Conservation (phyloP, 129 eudicot genomes). For the Silybum marianum region DNA sequence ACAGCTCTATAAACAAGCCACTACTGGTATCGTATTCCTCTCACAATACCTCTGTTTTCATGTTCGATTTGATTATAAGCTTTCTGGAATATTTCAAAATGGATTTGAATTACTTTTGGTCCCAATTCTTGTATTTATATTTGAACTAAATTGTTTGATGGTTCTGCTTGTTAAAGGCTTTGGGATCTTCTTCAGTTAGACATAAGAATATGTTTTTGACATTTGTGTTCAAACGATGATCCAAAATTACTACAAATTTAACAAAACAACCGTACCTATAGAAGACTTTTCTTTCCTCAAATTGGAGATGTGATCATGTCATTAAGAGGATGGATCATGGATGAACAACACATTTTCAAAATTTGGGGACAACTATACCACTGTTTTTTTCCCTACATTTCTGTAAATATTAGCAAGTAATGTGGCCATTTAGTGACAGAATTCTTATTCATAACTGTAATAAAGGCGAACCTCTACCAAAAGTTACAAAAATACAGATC, state of each 20-base stretch:
- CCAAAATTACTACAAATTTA: background rate
- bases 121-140: background rate
- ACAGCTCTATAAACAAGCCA: slow-evolving; percentile 84
- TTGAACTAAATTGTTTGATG: background rate
- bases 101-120: background rate
- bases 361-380: background rate
- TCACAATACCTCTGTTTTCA: background rate
- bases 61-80: slow-evolving; percentile 4
- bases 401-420: background rate
- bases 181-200: background rate
- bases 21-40: slow-evolving; percentile 46
- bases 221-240: background rate
- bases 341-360: background rate
- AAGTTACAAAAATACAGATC: background rate
- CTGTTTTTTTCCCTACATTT: background rate
- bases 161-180: background rate
- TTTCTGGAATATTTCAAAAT: slow-evolving; percentile 3
- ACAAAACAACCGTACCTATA: background rate
- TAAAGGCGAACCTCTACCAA: background rate
- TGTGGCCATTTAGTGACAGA: background rate
- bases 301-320: background rate
- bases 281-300: background rate
- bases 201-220: background rate
- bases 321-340: background rate
- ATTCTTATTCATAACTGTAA: background rate